Evolutionary conservation across 345 rosid genomes (phyloP).

Genomic region (Geranium brycei): DNA sequence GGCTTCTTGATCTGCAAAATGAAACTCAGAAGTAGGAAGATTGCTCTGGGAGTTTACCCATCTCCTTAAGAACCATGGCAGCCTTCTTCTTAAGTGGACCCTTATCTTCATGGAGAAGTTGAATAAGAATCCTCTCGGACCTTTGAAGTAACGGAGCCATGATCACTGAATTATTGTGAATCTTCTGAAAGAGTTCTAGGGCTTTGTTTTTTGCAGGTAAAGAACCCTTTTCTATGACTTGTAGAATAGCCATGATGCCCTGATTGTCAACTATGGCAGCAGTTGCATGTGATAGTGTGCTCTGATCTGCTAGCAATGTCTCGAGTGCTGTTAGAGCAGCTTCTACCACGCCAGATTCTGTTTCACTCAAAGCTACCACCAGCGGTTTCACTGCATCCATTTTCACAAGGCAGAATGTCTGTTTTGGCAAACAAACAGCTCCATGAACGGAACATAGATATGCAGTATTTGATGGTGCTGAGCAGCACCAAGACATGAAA

Average conservation of each 20-base stretch:
- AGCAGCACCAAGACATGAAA: conserved; percentile 29
- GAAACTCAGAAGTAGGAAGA: conserved; percentile 40
- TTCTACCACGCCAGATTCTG: conserved; percentile 30
- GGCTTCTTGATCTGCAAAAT: background rate
- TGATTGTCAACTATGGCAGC: conserved; percentile 30
- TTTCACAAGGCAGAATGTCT: conserved; percentile 46
- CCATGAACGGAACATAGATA: conserved; percentile 31
- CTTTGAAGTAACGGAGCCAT: conserved; percentile 13
- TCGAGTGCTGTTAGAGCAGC: conserved; percentile 40
- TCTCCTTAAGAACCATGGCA: conserved; percentile 33
- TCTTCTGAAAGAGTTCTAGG: conserved; percentile 33
- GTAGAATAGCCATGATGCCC: conserved; percentile 28
- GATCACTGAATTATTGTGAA: conserved; percentile 18
- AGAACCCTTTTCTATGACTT: conserved; percentile 39
- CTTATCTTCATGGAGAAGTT: conserved; percentile 29
- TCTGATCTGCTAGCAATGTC: conserved; percentile 30
- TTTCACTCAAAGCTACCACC: conserved; percentile 24
- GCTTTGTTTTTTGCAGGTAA: conserved; percentile 32
- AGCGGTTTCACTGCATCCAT: conserved; percentile 39
- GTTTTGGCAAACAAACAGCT: conserved; percentile 28
- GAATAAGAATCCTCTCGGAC: conserved; percentile 36
- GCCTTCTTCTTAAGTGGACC: conserved; percentile 29
- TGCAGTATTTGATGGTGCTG: conserved; percentile 12
- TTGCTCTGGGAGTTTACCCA: conserved; percentile 36
- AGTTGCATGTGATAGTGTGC: conserved; percentile 22